These are phyloP conservation scores for Rubroboletus satanas DNA, from an alignment of 768 basidiomycete species.

Conservation along the genomic window DNA sequence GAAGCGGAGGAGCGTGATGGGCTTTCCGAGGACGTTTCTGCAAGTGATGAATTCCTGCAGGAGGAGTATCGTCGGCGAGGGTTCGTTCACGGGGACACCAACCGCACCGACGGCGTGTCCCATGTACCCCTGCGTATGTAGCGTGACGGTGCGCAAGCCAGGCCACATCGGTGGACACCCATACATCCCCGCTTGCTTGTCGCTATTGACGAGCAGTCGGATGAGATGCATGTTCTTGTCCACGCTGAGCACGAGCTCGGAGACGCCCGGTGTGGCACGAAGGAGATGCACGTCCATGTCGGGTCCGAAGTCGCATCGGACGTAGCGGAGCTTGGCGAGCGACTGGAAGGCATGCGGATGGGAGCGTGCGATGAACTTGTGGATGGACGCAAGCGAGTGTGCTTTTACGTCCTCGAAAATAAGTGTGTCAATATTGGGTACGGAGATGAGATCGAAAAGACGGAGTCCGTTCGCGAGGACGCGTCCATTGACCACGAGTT, in stretches of 20 bases:
- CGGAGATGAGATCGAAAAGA: constrained; percentile 32
- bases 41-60: constrained; percentile 26
- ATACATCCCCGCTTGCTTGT: constrained; percentile 30
- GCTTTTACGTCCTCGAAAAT: constrained; percentile 31
- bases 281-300: constrained; percentile 33
- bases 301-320: constrained; percentile 30
- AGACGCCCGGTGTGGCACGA: constrained; percentile 30
- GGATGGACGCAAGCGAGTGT: constrained; percentile 25
- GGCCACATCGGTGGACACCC: constrained; percentile 31
- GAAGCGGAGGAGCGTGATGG: constrained; percentile 23
- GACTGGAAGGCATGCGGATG: constrained; percentile 29
- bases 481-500: constrained; percentile 32
- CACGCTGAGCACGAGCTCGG: constrained; percentile 30
- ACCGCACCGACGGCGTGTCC: constrained; percentile 14
- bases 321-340: constrained; percentile 26
- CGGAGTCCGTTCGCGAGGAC: constrained; percentile 27
- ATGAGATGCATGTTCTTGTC: constrained; percentile 29
- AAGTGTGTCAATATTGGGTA: constrained; percentile 30
- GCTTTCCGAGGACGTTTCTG: constrained; percentile 19
- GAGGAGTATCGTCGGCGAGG: constrained; percentile 29
- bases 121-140: constrained; percentile 30
- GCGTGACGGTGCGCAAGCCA: constrained; percentile 21
- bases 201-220: constrained; percentile 32
- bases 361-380: constrained; percentile 26
- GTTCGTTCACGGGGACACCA: constrained; percentile 28